Evolutionary conservation across 2,329 filamentous ascomycete genomes (phyloP).

Genomic region (Penicillium sclerotigenum): DNA sequence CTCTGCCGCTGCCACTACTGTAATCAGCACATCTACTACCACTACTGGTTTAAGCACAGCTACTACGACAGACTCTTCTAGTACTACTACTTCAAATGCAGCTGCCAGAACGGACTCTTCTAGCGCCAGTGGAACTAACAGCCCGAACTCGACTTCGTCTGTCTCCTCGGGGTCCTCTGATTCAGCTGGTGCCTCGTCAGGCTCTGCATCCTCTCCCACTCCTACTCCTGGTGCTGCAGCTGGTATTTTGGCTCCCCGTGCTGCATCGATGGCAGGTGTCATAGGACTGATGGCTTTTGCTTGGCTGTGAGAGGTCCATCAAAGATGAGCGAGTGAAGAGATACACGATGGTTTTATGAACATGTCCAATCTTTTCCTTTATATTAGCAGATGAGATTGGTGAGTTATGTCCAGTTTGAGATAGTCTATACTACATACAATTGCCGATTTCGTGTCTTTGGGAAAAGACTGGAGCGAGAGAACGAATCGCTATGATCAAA

Average conservation of each 20-base stretch:
- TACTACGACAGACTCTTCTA: slow-evolving; percentile 1
- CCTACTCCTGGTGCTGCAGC: slow-evolving; percentile 17
- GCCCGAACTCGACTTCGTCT: background rate
- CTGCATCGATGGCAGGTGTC: slow-evolving; percentile 21
- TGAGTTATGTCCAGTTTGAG: background rate
- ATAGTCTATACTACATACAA: background rate
- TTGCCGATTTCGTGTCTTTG: background rate
- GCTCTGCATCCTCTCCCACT: slow-evolving; percentile 8
- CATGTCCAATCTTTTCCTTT: slow-evolving; percentile 1
- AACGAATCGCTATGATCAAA: background rate
- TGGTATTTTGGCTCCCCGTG: slow-evolving; percentile 11
- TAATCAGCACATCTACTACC: slow-evolving; percentile 7
- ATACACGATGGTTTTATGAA: background rate
- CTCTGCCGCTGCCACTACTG: slow-evolving; percentile 21
- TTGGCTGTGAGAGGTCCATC: slow-evolving; percentile 20
- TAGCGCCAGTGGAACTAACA: background rate
- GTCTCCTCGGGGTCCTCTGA: background rate
- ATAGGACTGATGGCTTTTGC: slow-evolving; percentile 26
- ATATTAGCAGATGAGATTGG: background rate
- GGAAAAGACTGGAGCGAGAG: background rate
- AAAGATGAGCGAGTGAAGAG: background rate
- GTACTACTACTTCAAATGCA: background rate
- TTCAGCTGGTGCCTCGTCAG: background rate
- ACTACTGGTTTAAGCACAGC: slow-evolving; percentile 1
- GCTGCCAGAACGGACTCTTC: slow-evolving; percentile 2